Conservation (phyloP, 768 basidiomycete genomes). For the Naganishia onofrii region DNA sequence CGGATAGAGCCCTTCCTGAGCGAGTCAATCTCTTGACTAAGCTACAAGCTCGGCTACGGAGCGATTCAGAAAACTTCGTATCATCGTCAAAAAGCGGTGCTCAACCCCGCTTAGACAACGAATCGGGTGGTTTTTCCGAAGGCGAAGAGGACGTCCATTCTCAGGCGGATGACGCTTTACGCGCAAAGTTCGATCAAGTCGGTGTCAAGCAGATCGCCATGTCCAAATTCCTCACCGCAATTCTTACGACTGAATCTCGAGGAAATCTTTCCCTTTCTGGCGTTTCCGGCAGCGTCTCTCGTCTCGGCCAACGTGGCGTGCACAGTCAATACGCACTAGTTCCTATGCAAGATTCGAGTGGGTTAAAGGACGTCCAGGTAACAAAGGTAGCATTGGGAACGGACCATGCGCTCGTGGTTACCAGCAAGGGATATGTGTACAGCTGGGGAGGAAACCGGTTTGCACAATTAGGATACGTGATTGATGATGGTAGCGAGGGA, state of each 20-base stretch:
- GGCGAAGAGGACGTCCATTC: slow-evolving; percentile 26
- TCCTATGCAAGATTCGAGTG: slow-evolving; percentile 59
- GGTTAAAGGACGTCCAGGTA: slow-evolving; percentile 59
- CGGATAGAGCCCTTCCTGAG: slow-evolving; percentile 77
- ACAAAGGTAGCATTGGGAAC: slow-evolving; percentile 77
- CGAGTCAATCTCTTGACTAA: slow-evolving; percentile 60
- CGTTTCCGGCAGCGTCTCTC: slow-evolving; percentile 14
- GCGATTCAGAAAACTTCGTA: slow-evolving; percentile 14
- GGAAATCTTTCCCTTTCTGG: slow-evolving; percentile 82
- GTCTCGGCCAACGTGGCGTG: slow-evolving; percentile 68
- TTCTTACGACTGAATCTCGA: slow-evolving; percentile 69
- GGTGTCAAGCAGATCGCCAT: slow-evolving; percentile 68
- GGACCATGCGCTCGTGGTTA: slow-evolving; percentile 88
- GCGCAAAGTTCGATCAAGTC: slow-evolving; percentile 63
- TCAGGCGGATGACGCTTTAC: slow-evolving; percentile 29
- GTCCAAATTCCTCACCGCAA: slow-evolving; percentile 81
- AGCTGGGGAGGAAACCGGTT: slow-evolving; percentile 92
- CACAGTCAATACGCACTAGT: slow-evolving; percentile 75
- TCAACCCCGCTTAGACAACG: neutral
- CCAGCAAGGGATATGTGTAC: slow-evolving; percentile 73
- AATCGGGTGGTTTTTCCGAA: slow-evolving; percentile 32
- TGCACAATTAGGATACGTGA: slow-evolving; percentile 78
- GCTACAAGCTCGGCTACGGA: slow-evolving; percentile 35
- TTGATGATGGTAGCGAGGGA: slow-evolving; percentile 58
- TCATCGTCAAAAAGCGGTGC: slow-evolving; percentile 26